These are phyloP conservation scores for Aspergillus eucalypticola DNA, from an alignment of 2,329 filamentous ascomycete genomes.

Conservation along the genomic window DNA sequence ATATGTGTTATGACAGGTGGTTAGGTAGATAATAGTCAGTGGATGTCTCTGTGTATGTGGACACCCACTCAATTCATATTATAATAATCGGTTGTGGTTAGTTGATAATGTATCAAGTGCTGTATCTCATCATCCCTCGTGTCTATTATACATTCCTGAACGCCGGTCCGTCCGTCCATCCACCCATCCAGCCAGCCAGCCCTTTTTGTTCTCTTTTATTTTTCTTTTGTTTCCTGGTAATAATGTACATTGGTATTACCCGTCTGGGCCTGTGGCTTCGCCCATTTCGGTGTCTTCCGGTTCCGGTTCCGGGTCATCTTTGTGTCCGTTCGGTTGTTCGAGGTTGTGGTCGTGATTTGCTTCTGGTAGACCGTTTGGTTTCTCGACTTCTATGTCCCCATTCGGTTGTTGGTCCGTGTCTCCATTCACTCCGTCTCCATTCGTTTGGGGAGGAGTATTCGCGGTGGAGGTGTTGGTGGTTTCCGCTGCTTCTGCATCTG, in stretches of 20 bases:
- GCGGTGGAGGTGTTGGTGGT: neutral
- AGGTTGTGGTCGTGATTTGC: neutral
- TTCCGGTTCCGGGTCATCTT: neutral
- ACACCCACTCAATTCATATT: too few species aligned
- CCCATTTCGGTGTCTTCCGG: constrained; percentile 5
- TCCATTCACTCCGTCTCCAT: too few species aligned
- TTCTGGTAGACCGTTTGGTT: too few species aligned
- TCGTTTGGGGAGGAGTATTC: too few species aligned
- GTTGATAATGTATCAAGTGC: too few species aligned
- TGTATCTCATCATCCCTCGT: constrained; percentile 1
- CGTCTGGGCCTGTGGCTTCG: neutral
- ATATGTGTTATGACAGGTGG: too few species aligned
- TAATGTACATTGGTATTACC: neutral
- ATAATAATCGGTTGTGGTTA: neutral
- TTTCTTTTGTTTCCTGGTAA: neutral
- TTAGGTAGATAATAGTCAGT: too few species aligned
- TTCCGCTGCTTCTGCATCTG: neutral
- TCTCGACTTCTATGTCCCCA: too few species aligned
- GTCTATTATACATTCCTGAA: constrained; percentile 5
- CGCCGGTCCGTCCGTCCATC: neutral
- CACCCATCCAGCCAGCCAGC: neutral
- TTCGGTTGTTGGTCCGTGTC: too few species aligned
- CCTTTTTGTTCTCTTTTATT: neutral
- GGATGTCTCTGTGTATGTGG: too few species aligned
- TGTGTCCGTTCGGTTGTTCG: neutral